Conservation (phyloP, 2,329 filamentous ascomycete genomes). For the Calcarisporium arbuscula region DNA sequence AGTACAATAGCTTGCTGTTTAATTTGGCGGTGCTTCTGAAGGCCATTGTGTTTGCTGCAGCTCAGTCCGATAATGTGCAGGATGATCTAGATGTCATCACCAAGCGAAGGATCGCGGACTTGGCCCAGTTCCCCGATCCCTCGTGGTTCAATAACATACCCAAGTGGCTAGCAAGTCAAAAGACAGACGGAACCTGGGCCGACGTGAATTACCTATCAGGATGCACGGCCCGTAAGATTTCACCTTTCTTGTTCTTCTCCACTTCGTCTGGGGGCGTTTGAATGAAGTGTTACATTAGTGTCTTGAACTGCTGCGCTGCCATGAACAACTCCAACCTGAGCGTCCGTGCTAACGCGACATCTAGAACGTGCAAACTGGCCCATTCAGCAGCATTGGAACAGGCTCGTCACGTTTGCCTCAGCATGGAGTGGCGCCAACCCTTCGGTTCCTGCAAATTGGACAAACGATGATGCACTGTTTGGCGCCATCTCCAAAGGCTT, state of each 20-base stretch:
- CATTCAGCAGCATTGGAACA: conserved; percentile 17
- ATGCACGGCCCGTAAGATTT: conserved; percentile 14
- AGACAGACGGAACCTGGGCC: conserved; percentile 15
- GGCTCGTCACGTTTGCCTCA: conserved; percentile 14
- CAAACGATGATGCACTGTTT: conserved; percentile 8
- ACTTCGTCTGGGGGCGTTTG: too few relatives aligned
- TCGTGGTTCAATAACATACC: conserved; percentile 11
- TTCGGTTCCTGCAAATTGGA: conserved; percentile 11
- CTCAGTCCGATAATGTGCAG: conserved; percentile 1
- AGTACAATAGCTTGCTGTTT: too few relatives aligned
- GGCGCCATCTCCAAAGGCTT: conserved; percentile 12
- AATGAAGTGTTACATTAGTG: too few relatives aligned
- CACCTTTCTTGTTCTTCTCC: not conserved
- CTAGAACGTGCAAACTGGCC: conserved; percentile 18
- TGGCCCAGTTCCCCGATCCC: conserved; percentile 15
- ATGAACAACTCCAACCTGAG: too few relatives aligned
- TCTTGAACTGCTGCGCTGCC: too few relatives aligned
- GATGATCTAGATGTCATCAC: conserved; percentile 12
- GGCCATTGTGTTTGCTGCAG: too few relatives aligned
- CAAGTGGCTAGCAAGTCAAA: conserved; percentile 13
- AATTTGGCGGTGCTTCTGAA: too few relatives aligned
- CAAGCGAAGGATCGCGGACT: conserved; percentile 12
- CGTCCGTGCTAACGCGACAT: too few relatives aligned
- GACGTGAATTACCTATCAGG: conserved; percentile 17
- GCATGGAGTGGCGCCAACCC: conserved; percentile 17